Conservation (phyloP, 768 basidiomycete genomes). For the Astraeus odoratus region DNA sequence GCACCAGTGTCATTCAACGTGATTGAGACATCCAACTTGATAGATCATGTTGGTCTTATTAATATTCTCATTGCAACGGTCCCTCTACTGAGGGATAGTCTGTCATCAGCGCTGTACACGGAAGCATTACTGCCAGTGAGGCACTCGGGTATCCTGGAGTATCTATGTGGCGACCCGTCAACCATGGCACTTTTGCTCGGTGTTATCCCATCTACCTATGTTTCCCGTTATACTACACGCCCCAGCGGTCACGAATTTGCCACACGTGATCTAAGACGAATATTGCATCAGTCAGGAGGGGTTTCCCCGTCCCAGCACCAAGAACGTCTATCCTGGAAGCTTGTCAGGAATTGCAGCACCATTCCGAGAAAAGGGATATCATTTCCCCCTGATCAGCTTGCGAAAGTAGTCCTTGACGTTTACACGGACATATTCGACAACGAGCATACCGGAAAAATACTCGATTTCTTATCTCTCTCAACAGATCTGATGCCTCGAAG, state of each 20-base stretch:
- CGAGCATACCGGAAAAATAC: constrained; percentile 14
- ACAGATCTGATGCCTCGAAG: not conserved
- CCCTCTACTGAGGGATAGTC: constrained; percentile 19
- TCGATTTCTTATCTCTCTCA: constrained; percentile 7
- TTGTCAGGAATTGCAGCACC: constrained; percentile 3
- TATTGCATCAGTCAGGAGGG: too few species aligned
- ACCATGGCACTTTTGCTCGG: constrained; percentile 23
- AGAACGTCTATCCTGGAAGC: constrained; percentile 23
- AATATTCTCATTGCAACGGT: constrained; percentile 18
- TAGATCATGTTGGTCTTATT: constrained; percentile 24
- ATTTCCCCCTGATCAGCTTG: constrained; percentile 20
- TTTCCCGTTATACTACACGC: constrained; percentile 24
- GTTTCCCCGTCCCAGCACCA: constrained; percentile 8
- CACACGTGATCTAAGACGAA: not conserved
- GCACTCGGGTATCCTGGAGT: constrained; percentile 13
- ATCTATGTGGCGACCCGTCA: constrained; percentile 22
- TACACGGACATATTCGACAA: constrained; percentile 27
- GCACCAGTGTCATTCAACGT: constrained; percentile 27
- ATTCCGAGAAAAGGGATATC: too few species aligned
- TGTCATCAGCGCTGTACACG: constrained; percentile 23
- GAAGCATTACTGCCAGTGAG: constrained; percentile 17
- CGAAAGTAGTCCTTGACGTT: constrained; percentile 17
- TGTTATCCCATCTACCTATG: constrained; percentile 17
- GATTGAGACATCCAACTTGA: constrained; percentile 28
- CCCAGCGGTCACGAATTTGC: constrained; percentile 21